These are phyloP conservation scores for Penicillium expansum DNA, from an alignment of 2,329 filamentous ascomycete genomes.

Conservation along the genomic window DNA sequence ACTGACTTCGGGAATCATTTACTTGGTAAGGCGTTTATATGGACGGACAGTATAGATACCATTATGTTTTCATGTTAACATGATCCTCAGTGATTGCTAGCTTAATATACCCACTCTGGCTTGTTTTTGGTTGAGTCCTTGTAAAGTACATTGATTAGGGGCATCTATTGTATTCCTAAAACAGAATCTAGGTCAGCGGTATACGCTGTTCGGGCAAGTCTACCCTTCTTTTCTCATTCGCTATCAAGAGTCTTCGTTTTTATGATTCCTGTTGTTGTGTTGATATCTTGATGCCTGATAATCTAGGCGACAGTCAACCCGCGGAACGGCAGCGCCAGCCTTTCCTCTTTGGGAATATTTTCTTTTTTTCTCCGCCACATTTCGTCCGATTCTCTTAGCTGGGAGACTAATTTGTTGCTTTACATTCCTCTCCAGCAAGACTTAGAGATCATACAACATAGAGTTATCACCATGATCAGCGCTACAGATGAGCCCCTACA, in stretches of 20 bases:
- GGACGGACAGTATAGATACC: conserved; percentile 13
- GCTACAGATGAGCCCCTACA: conserved; percentile 40
- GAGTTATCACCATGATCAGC: conserved; percentile 33
- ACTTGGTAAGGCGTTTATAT: conserved; percentile 16
- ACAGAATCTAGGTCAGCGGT: not conserved
- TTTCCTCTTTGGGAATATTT: conserved; percentile 38
- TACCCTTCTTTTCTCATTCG: not conserved
- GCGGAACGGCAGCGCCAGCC: conserved; percentile 28
- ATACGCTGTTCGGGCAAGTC: not conserved
- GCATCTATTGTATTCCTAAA: not conserved
- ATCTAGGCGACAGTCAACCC: conserved; percentile 22
- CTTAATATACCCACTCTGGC: conserved; percentile 2
- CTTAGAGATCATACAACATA: not conserved
- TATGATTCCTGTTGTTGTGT: not conserved
- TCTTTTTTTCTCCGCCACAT: conserved; percentile 19
- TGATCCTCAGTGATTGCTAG: not conserved
- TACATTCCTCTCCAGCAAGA: not conserved
- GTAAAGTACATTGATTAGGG: not conserved
- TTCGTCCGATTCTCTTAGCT: not conserved
- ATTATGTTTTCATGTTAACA: not conserved
- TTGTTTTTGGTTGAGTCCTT: not conserved
- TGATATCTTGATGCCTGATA: conserved; percentile 6
- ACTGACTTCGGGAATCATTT: conserved; percentile 37
- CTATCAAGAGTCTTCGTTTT: not conserved
- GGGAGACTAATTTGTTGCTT: conserved; percentile 3